A percentile compares a stretch with the other conserved stretches of the same genome.
phyloP scores from a whole-genome alignment of 768 basidiomycete genomes.

The Phanerochaete sordida region DNA sequence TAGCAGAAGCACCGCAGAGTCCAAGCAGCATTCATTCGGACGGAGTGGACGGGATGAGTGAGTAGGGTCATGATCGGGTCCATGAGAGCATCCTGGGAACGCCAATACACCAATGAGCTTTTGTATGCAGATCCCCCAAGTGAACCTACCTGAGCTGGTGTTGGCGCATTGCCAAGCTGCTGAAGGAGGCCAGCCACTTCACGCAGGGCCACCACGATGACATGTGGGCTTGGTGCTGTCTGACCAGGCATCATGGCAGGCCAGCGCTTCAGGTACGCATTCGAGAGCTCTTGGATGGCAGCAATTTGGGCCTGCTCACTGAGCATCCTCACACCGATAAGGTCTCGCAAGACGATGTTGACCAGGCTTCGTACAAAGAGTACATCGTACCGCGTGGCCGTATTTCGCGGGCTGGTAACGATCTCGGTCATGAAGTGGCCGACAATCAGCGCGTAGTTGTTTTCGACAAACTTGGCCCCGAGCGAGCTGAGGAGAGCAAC shows the following conservation, averaged over 20 bases:
- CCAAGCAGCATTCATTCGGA: conserved; percentile 86
- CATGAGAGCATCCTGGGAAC: conserved; percentile 61
- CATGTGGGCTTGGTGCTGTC: conserved; percentile 57
- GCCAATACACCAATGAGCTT: background rate
- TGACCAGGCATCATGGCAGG: conserved; percentile 91
- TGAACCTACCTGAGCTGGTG: conserved; percentile 69
- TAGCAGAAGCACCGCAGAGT: conserved; percentile 88
- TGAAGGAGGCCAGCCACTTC: conserved; percentile 86
- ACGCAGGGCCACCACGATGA: conserved; percentile 70
- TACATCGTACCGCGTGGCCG: conserved; percentile 64
- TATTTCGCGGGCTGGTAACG: conserved; percentile 54
- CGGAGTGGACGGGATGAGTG: conserved; percentile 81
- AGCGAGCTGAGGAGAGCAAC: conserved; percentile 71
- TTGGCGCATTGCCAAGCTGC: conserved; percentile 89
- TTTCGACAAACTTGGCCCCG: conserved; percentile 75
- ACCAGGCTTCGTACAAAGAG: conserved; percentile 71
- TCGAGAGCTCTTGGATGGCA: conserved; percentile 85
- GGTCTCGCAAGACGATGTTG: conserved; percentile 74
- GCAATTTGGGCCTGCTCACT: conserved; percentile 92
- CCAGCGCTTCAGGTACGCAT: conserved; percentile 84
- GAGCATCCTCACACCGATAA: conserved; percentile 85
- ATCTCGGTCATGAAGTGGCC: conserved; percentile 79
- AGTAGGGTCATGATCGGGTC: conserved; percentile 85
- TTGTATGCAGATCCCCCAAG: background rate
- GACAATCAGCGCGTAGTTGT: conserved; percentile 76